These are phyloP conservation scores for Plectranthus barbatus DNA, from an alignment of 257 asterid genomes.

Conservation along the genomic window DNA sequence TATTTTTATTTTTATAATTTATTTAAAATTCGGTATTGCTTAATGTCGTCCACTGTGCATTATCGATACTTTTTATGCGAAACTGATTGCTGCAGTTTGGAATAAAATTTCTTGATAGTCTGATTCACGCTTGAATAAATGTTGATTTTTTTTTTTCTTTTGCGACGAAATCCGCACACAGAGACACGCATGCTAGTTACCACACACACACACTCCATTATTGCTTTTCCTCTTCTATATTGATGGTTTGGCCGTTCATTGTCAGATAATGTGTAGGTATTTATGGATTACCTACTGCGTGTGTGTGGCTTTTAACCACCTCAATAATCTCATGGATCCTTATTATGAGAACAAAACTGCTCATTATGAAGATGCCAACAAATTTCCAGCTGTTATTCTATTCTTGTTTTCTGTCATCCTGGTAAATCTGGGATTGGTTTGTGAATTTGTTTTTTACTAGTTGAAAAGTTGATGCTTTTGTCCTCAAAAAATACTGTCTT, in stretches of 20 bases:
- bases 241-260: slow-evolving; percentile 14
- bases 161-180: slow-evolving; percentile 15
- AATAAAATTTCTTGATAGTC: slow-evolving; percentile 1
- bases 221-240: slow-evolving; percentile 11
- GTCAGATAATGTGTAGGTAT: slow-evolving; percentile 12
- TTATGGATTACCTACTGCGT: slow-evolving; percentile 31
- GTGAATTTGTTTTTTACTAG: neutral
- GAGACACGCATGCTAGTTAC: slow-evolving; percentile 20
- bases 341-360: slow-evolving; percentile 8
- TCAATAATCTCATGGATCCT: slow-evolving; percentile 16
- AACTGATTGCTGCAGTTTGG: neutral
- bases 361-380: slow-evolving; percentile 26
- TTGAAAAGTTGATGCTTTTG: slow-evolving; percentile 9
- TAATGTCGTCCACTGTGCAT: neutral
- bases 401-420: neutral
- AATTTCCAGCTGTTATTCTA: slow-evolving; percentile 21
- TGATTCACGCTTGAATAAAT: slow-evolving; percentile 7
- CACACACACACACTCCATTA: slow-evolving; percentile 20
- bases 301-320: slow-evolving; percentile 16
- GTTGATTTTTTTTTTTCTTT: neutral
- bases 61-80: slow-evolving; percentile 24
- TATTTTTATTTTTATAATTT: neutral
- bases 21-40: neutral
- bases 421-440: too few relatives aligned
- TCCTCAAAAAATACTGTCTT: slow-evolving; percentile 10